Conservation (phyloP, 768 basidiomycete species). For the Asterophora lycoperdoides region DNA sequence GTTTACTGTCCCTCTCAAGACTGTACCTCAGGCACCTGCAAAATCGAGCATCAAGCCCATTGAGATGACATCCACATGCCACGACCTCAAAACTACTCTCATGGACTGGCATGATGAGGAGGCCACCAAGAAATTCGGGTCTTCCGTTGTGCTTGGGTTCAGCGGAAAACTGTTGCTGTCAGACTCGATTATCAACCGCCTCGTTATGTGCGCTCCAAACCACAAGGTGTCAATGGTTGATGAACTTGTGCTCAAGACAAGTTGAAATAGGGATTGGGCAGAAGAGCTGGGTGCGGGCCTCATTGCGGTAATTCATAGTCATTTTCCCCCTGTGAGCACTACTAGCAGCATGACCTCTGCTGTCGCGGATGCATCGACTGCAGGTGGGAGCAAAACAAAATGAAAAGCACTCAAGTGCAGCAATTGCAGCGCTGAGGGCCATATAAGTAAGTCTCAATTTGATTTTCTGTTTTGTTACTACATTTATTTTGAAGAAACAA, state of each 20-base stretch:
- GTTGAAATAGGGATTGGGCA: neutral
- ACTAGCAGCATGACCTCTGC: neutral
- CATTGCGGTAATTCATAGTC: slow-evolving; percentile 1
- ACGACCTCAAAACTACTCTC: neutral
- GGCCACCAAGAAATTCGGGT: neutral
- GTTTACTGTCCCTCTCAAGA: neutral
- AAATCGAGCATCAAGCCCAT: neutral
- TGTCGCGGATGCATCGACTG: neutral
- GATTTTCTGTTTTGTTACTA: neutral
- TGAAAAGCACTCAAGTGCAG: neutral
- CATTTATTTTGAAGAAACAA: neutral
- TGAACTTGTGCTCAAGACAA: neutral
- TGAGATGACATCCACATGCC: neutral
- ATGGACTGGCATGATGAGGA: neutral
- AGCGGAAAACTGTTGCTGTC: neutral
- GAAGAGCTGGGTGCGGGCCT: neutral
- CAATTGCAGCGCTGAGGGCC: neutral
- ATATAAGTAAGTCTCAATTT: neutral
- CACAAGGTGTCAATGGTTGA: neutral
- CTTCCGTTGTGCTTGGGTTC: neutral
- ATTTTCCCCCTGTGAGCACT: neutral
- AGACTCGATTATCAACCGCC: neutral
- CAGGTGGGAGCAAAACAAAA: neutral
- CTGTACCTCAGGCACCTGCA: neutral
- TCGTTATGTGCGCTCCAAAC: neutral